phyloP scores from a whole-genome alignment of 2,329 filamentous ascomycete genomes.

The Colletotrichum liaoningense region DNA sequence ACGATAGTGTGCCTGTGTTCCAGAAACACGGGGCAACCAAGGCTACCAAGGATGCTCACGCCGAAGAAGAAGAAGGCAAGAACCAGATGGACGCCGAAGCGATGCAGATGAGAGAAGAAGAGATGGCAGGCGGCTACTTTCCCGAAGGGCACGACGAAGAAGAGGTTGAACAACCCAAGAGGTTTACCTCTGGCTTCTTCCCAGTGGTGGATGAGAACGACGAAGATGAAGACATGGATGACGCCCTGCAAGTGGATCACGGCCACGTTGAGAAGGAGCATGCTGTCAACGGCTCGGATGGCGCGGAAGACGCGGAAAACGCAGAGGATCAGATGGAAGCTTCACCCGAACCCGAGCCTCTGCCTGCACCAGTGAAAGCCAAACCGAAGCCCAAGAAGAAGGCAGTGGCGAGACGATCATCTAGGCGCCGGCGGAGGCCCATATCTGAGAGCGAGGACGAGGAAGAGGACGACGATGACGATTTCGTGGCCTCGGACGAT shows the following conservation, averaged over 20 bases:
- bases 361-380: slow-evolving; percentile 25
- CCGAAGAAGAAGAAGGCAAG: not conserved
- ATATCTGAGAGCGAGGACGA: slow-evolving; percentile 29
- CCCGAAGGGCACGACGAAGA: slow-evolving; percentile 66
- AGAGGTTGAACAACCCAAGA: slow-evolving; percentile 47
- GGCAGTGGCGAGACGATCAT: slow-evolving; percentile 20
- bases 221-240: slow-evolving; percentile 47
- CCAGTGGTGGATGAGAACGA: slow-evolving; percentile 58
- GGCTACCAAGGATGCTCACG: not conserved
- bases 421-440: slow-evolving; percentile 20
- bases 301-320: not conserved
- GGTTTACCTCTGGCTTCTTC: slow-evolving; percentile 59
- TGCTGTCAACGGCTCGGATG: not conserved
- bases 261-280: not conserved
- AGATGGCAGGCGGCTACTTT: slow-evolving; percentile 71
- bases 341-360: not conserved
- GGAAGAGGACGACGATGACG: slow-evolving; percentile 22
- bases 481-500: slow-evolving; percentile 26
- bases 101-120: slow-evolving; percentile 53
- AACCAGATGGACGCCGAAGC: slow-evolving; percentile 37
- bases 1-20: slow-evolving; percentile 63
- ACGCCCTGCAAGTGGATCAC: slow-evolving; percentile 49
- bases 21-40: slow-evolving; percentile 53
- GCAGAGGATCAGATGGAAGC: not conserved
- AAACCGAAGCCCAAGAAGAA: slow-evolving; percentile 23